Conservation (phyloP, 2,329 filamentous ascomycete genomes). For the Elsinoe perseae region DNA sequence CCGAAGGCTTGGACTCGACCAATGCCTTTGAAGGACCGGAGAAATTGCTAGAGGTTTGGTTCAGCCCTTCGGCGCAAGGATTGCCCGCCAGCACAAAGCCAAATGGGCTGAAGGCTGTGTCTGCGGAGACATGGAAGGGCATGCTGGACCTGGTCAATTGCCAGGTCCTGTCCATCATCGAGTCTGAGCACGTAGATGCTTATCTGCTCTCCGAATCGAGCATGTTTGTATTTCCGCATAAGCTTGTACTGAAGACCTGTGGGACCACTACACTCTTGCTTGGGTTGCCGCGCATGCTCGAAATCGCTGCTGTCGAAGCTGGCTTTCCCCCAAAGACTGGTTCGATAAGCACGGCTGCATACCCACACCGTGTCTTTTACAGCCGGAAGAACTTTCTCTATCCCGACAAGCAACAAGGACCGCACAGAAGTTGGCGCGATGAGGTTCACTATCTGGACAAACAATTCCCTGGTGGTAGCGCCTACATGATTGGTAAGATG, state of each 20-base stretch:
- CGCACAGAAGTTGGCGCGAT: constrained; percentile 94
- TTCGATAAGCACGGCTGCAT: constrained; percentile 57
- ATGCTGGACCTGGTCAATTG: constrained; percentile 99
- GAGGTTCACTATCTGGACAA: constrained; percentile 89
- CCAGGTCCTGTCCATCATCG: constrained; percentile 90
- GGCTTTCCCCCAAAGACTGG: constrained; percentile 72
- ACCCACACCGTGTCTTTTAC: constrained; percentile 94
- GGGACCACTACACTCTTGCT: constrained; percentile 90
- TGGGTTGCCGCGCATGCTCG: constrained; percentile 81
- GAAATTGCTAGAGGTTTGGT: constrained; percentile 98
- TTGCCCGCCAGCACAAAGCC: constrained; percentile 63
- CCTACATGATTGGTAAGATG: constrained; percentile 99
- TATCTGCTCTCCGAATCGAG: constrained; percentile 97
- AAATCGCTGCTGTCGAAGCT: constrained; percentile 79
- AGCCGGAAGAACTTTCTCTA: constrained; percentile 98
- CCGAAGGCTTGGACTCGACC: constrained; percentile 83
- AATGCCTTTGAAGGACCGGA: constrained; percentile 98
- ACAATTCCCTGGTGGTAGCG: constrained; percentile 84
- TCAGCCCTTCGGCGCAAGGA: constrained; percentile 67
- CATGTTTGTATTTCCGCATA: constrained; percentile 99
- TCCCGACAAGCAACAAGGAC: constrained; percentile 85
- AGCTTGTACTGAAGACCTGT: constrained; percentile 96
- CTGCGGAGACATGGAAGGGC: constrained; percentile 78
- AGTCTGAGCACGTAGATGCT: constrained; percentile 89
- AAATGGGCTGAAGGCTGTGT: constrained; percentile 77